phyloP scores from a whole-genome alignment of 768 basidiomycete genomes.

The Hirschioporus abietinus region DNA sequence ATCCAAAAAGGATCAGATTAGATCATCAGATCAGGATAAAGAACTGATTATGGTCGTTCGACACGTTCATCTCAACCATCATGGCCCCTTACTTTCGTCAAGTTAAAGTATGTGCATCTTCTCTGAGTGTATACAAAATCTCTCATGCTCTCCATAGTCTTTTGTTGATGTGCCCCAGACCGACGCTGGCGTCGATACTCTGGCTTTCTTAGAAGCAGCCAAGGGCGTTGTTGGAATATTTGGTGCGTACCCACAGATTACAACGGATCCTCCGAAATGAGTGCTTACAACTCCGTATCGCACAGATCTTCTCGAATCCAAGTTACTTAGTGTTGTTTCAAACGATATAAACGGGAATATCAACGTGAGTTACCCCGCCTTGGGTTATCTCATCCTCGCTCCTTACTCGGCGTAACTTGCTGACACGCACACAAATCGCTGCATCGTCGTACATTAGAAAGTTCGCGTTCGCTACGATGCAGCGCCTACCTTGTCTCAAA shows the following conservation, averaged over 20 bases:
- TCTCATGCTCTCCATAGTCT: conserved; percentile 48
- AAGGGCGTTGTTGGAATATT: conserved; percentile 87
- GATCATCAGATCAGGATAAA: conserved; percentile 8
- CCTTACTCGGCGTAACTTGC: conserved; percentile 7
- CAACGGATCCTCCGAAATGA: conserved; percentile 6
- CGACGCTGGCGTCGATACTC: conserved; percentile 83
- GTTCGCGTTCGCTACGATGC: conserved; percentile 75
- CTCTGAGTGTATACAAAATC: not conserved
- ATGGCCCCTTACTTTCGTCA: conserved; percentile 78
- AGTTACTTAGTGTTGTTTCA: conserved; percentile 81
- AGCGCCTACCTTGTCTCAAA: conserved; percentile 55
- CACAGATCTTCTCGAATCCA: conserved; percentile 72
- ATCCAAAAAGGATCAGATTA: conserved; percentile 1
- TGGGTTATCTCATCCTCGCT: not conserved
- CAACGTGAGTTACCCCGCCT: conserved; percentile 43
- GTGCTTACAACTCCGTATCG: conserved; percentile 1
- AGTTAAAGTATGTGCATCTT: conserved; percentile 44
- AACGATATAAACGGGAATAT: conserved; percentile 91
- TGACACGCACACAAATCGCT: conserved; percentile 2
- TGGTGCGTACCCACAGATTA: conserved; percentile 44
- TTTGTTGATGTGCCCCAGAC: conserved; percentile 87
- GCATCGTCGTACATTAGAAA: conserved; percentile 55
- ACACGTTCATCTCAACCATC: conserved; percentile 16
- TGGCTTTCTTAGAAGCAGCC: conserved; percentile 81
- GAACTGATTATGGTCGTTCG: conserved; percentile 15